Evolutionary conservation across 306 rosid genomes (phyloP), one percentile per base, ranked within the genome.

Genomic region (Dalbergia cultrata): DNA sequence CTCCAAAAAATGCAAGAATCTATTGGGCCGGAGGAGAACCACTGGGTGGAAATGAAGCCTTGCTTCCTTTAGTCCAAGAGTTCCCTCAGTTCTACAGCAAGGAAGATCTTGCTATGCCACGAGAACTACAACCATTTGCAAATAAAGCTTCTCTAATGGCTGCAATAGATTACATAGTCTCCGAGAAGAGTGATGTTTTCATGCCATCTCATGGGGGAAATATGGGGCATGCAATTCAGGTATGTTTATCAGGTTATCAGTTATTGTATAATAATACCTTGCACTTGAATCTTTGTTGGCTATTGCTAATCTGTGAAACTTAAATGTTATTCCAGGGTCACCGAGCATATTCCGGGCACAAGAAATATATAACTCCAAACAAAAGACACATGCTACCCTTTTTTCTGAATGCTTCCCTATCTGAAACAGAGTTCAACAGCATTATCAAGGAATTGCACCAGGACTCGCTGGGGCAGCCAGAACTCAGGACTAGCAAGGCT

Each of bases 131-230:
- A 41, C 94, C 97, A 4, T 89, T 95, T 72, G 86, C 85, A 31
- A 87, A 84, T 8, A 88, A 87, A 73, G 98, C 99, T 50, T 95
- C 99, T 16, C 54, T 95, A 50, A 83, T 93, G 99, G 99, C 99
- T 77, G 99, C 99, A 64, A 86, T 95, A 53, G 99, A 95, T 82
- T 95, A 89, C 77, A 88, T 95, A 72, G 97, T 95, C 35, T 90
- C 93, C 0, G 92, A 93, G 87, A 90, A 88, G 57, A 93, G 99
- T 54, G 94, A 95, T 70, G 96, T 95, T 69, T 95, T 95, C 94
- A 90, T 95, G 98, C 98, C 99, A 21, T 93, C 98, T 72, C 99
- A 95, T 84, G 99, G 99, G 13, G 99, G 99, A 79, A 95, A 95
- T 44, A 95, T 95, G 99, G 99, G 98, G 49, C 99, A 93, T 75